Evolutionary conservation across 2,329 filamentous ascomycete genomes (phyloP), one percentile per base, ranked within the genome.

Genomic region (Ophiognomonia clavigignenti-juglandacearum): DNA sequence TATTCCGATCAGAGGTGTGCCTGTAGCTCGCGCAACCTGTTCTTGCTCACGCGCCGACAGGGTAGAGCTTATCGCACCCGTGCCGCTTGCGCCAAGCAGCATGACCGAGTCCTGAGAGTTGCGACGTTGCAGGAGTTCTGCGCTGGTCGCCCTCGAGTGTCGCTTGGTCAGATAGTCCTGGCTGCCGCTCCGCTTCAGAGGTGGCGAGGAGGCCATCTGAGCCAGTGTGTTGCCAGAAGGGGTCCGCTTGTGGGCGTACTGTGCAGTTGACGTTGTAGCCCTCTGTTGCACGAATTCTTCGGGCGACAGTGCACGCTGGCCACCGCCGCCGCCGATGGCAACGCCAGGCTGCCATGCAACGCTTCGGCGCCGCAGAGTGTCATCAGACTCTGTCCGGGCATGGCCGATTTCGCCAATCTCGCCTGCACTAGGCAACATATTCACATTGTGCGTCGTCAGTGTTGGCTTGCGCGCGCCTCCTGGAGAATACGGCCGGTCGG

Each of bases 41-140:
- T 95, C 88, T 62, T 95, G 90, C 64, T 96, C 90, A 14, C 86
- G 81, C 16, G 90, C 90, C 18, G 87, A 90, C n/a, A 96, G 73
- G 48, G 84, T 78, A 0, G 77, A 73, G 20, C 59, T 71, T 38
- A 59, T 43, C 22, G 69, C 65, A 3, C 65, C 64, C 5, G 56
- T 58, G 39, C 56, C 61, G 27, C 76, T 66, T 54, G 80, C 74
- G 40, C 70, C 67, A 24, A 85, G 64, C 47, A 77, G 61, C 4
- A 65, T 63, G 34, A 69, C 73, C 9, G 82, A 73, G 10, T 80
- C 78, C 37, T 81, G 77, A 11, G 85, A 88, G 42, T 69, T 68
- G 2, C 82, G 77, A 0, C 77, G 72, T 3, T 67, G 61, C 19
- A 72, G 61, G n/a, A 76, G 52, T 48, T 77, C 74, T 5, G 60